Conservation (phyloP, 202 grass and related monocot species). For the Elaeis oleifera region DNA sequence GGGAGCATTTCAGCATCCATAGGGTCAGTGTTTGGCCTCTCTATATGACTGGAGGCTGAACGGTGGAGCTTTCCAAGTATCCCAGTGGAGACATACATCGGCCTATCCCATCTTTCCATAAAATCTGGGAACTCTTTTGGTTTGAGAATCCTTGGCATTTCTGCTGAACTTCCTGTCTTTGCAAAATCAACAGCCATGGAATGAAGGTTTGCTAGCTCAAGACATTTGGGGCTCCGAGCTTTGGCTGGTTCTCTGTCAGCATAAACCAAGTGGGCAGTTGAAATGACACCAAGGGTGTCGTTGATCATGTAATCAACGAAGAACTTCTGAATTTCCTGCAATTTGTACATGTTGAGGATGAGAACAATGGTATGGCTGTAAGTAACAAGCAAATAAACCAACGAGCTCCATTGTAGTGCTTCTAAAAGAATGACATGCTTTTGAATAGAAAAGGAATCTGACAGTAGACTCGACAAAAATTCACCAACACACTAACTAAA, state of each 20-base stretch:
- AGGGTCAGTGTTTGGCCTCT: slow-evolving; percentile 13
- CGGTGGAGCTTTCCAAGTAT: slow-evolving; percentile 66
- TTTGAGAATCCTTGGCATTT: slow-evolving; percentile 57
- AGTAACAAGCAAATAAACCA: slow-evolving; percentile 4
- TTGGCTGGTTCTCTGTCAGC: slow-evolving; percentile 60
- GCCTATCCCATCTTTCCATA: slow-evolving; percentile 71
- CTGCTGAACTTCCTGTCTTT: slow-evolving; percentile 72
- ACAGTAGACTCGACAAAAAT: no score
- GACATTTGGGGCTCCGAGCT: slow-evolving; percentile 67
- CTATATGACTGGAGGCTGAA: slow-evolving; percentile 25
- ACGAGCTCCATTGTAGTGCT: neutral
- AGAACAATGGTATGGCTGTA: slow-evolving; percentile 5
- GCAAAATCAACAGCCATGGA: slow-evolving; percentile 96
- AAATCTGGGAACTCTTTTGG: slow-evolving; percentile 81
- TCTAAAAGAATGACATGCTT: slow-evolving; percentile 1
- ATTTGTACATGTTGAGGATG: neutral
- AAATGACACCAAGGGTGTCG: slow-evolving; percentile 61
- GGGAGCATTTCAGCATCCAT: neutral
- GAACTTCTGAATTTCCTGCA: slow-evolving; percentile 90
- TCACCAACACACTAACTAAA: no score
- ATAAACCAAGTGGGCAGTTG: slow-evolving; percentile 72
- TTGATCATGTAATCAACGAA: slow-evolving; percentile 87
- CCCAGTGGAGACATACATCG: slow-evolving; percentile 49
- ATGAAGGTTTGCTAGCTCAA: slow-evolving; percentile 74
- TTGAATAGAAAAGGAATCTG: no score